These are phyloP conservation scores for Neophaeococcomyces mojaviensis DNA, from an alignment of 2,329 filamentous ascomycete genomes.

Conservation along the genomic window DNA sequence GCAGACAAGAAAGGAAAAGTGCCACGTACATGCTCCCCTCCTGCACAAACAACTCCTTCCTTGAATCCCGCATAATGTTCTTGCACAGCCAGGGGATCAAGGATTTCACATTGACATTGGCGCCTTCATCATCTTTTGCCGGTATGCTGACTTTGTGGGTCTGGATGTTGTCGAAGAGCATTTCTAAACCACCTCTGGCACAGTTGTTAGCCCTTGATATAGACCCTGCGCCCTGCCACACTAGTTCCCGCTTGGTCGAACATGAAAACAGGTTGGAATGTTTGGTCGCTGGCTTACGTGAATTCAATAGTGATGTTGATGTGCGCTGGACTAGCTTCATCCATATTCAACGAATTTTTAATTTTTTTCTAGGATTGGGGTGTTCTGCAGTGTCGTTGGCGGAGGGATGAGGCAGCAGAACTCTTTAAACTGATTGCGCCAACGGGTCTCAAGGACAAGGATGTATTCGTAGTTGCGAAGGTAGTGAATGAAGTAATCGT, in stretches of 20 bases:
- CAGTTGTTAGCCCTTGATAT: constrained; percentile 8
- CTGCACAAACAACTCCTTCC: constrained; percentile 83
- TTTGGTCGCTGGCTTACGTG: constrained; percentile 42
- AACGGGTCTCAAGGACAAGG: no score
- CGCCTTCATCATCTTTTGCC: constrained; percentile 37
- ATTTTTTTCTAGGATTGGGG: no score
- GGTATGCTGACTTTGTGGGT: constrained; percentile 66
- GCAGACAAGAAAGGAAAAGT: constrained; percentile 16
- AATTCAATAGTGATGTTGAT: constrained; percentile 67
- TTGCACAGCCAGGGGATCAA: constrained; percentile 74
- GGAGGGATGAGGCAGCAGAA: no score
- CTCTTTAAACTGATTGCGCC: no score
- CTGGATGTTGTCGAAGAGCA: constrained; percentile 79
- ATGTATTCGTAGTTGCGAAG: no score
- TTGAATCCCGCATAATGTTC: constrained; percentile 73
- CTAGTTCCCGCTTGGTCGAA: no score
- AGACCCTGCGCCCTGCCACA: no score
- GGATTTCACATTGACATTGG: constrained; percentile 61
- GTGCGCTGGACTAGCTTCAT: no score
- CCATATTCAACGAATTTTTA: no score
- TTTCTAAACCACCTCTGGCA: constrained; percentile 77
- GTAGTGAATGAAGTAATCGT: no score
- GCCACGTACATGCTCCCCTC: constrained; percentile 74
- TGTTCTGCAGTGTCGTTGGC: no score
- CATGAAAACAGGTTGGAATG: no score